Percentiles rank a stretch among this genome's conserved stretches.
These are phyloP conservation scores for Melianthus villosus DNA, from an alignment of 441 rosid genomes.

Conservation along the genomic window DNA sequence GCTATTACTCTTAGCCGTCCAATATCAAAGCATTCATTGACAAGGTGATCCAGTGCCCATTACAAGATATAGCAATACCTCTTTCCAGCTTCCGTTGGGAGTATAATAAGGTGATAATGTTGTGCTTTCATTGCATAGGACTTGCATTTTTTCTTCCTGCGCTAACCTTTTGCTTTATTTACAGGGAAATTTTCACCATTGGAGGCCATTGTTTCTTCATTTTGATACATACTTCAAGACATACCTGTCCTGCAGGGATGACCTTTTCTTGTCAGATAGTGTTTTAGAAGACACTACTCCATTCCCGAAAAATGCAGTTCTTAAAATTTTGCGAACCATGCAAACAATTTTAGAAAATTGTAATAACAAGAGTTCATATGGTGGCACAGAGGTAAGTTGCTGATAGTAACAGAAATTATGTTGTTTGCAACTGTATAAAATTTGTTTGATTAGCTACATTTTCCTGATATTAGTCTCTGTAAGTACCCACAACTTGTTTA, in stretches of 20 bases:
- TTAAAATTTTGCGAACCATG: conserved; percentile 82
- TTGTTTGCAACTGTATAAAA: too few relatives aligned
- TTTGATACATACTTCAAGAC: conserved; percentile 90
- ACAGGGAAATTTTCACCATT: conserved; percentile 98
- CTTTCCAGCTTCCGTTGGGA: conserved; percentile 72
- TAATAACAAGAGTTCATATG: conserved; percentile 87
- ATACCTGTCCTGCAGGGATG: conserved; percentile 72
- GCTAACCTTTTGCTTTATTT: not conserved
- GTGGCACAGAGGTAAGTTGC: too few relatives aligned
- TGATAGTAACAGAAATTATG: too few relatives aligned
- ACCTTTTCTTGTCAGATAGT: conserved; percentile 63
- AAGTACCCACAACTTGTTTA: too few relatives aligned
- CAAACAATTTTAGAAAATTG: conserved; percentile 86
- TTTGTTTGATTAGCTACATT: too few relatives aligned
- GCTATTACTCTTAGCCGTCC: conserved; percentile 56
- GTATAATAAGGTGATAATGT: conserved; percentile 57
- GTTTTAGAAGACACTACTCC: conserved; percentile 56
- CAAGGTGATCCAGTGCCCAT: conserved; percentile 48
- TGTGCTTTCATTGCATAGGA: conserved; percentile 8
- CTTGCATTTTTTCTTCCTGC: too few relatives aligned
- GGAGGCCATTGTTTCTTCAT: conserved; percentile 92
- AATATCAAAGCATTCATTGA: conserved; percentile 72
- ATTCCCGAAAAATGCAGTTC: conserved; percentile 78
- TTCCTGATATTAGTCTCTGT: too few relatives aligned
- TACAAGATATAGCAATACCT: conserved; percentile 66